These are phyloP conservation scores for Cystoisospora suis DNA, from an alignment of 169 alveolate genomes.

Conservation along the genomic window DNA sequence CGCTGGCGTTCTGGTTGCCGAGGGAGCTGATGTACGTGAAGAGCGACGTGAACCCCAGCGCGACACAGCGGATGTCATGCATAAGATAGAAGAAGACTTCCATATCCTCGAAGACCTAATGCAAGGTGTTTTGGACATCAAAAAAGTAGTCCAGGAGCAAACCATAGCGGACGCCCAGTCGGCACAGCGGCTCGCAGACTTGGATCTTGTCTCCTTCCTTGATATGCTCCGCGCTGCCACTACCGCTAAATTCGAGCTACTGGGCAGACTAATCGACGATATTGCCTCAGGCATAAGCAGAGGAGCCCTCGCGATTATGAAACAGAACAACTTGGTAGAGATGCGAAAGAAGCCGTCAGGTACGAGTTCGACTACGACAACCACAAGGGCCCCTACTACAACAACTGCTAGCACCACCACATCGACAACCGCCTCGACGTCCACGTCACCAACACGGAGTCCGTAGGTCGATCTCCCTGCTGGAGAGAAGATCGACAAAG, in stretches of 20 bases:
- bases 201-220: background rate
- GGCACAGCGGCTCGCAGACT: background rate
- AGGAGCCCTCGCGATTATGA: conserved; percentile 3
- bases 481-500: no score
- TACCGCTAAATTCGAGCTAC: background rate
- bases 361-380: background rate
- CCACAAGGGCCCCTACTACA: background rate
- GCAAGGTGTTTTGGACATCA: background rate
- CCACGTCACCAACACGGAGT: no score
- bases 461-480: no score
- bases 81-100: no score
- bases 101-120: background rate
- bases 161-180: background rate
- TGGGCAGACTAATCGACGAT: background rate
- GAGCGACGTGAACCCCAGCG: no score
- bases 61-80: no score
- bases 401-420: background rate
- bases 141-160: background rate
- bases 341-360: background rate
- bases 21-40: no score
- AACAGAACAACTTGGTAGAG: background rate
- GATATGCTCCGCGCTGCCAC: conserved; percentile 10
- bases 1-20: no score
- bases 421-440: background rate
- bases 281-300: background rate